Percentiles rank a stretch among this genome's conserved stretches.
phyloP scores from a whole-genome alignment of 768 basidiomycete genomes.

The Dendrothele bispora region DNA sequence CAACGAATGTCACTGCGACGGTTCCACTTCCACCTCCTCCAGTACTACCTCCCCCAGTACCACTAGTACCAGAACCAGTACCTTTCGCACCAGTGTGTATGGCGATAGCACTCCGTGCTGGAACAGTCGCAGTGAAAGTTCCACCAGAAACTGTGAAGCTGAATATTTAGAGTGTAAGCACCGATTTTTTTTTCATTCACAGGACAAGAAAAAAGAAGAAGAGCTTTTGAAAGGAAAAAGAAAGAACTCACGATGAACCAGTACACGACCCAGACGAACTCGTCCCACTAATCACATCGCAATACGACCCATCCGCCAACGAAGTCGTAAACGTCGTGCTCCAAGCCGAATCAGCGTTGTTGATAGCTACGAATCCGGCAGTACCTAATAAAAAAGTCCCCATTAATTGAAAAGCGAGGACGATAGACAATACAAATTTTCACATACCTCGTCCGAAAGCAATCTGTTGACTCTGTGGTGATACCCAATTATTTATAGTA shows the following conservation, averaged over 20 bases:
- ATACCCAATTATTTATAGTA: constrained; percentile 54
- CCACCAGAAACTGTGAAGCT: constrained; percentile 9
- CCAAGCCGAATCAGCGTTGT: constrained; percentile 61
- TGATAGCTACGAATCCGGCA: constrained; percentile 63
- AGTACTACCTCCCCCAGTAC: too few species aligned
- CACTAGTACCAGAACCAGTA: too few species aligned
- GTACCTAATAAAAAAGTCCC: constrained; percentile 37
- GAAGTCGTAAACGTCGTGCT: constrained; percentile 54
- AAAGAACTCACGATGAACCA: background rate
- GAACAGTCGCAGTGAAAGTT: constrained; percentile 1
- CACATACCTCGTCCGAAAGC: constrained; percentile 62
- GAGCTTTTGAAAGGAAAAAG: background rate
- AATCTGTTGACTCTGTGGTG: constrained; percentile 56
- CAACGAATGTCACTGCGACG: constrained; percentile 48
- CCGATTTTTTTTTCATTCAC: background rate
- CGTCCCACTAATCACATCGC: constrained; percentile 19
- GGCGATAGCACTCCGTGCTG: constrained; percentile 5
- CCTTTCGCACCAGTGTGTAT: constrained; percentile 9
- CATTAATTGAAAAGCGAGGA: background rate
- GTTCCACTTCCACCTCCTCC: constrained; percentile 8
- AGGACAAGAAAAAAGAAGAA: too few species aligned
- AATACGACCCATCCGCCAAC: constrained; percentile 58
- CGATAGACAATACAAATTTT: too few species aligned
- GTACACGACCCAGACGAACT: background rate
- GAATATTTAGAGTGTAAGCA: background rate